Percentiles rank a stretch among this genome's conserved stretches.
phyloP scores from a whole-genome alignment of 768 basidiomycete genomes.

The Hericium erinaceus region DNA sequence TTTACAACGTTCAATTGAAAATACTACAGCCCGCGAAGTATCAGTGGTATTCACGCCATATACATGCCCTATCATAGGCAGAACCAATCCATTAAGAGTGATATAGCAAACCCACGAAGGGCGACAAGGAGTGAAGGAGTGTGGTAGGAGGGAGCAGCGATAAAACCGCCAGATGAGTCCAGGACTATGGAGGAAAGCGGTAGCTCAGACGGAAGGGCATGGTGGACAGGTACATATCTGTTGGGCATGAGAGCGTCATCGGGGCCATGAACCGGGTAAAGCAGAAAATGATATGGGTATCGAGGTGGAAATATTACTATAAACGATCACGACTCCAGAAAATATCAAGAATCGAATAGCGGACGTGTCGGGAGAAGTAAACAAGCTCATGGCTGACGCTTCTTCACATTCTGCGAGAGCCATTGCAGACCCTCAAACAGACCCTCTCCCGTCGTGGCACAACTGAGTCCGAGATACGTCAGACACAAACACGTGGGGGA shows the following conservation, averaged over 20 bases:
- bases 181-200: not conserved
- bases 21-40: not conserved
- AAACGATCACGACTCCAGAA: constrained; percentile 3
- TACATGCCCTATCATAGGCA: not conserved
- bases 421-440: constrained; percentile 96
- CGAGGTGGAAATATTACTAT: constrained; percentile 10
- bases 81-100: not conserved
- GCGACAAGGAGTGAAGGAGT: not conserved
- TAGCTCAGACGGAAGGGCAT: not conserved
- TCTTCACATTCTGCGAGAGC: constrained; percentile 96
- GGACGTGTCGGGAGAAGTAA: not conserved
- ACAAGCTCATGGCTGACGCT: constrained; percentile 58
- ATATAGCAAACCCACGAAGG: not conserved
- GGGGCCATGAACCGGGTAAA: constrained; percentile 7
- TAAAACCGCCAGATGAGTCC: not conserved
- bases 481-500: not conserved
- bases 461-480: constrained; percentile 37
- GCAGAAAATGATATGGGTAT: constrained; percentile 19
- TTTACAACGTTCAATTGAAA: not conserved
- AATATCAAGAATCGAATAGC: not conserved
- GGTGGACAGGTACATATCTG: not conserved
- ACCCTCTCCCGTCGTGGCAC: constrained; percentile 94
- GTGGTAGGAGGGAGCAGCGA: not conserved
- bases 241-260: constrained; percentile 6
- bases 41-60: not conserved